Evolutionary conservation across 2,329 filamentous ascomycete genomes (phyloP).

Genomic region (Tolypocladium tropicale): DNA sequence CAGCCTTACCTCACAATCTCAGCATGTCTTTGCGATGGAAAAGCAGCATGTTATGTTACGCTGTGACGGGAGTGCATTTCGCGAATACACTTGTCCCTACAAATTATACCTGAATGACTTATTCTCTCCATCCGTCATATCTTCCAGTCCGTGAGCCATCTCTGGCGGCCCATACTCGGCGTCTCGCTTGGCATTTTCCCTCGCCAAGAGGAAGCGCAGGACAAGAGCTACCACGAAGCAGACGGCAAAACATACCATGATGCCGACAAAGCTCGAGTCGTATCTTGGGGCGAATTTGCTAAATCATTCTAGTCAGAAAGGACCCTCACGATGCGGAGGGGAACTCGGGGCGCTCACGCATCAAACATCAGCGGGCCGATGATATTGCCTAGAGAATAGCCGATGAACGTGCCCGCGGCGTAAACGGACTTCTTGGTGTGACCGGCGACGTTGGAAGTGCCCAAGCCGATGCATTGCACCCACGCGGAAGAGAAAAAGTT

Average conservation of each 20-base stretch:
- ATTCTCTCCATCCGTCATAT: slow-evolving; percentile 23
- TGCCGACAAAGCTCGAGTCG: slow-evolving; percentile 17
- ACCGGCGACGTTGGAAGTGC: no score
- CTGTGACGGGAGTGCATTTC: no score
- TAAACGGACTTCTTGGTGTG: no score
- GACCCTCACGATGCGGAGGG: no score
- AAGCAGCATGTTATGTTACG: no score
- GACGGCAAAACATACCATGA: slow-evolving; percentile 19
- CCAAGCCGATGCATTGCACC: no score
- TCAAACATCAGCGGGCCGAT: slow-evolving; percentile 21
- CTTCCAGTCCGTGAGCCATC: slow-evolving; percentile 24
- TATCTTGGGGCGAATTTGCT: slow-evolving; percentile 20
- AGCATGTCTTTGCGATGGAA: no score
- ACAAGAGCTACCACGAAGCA: slow-evolving; percentile 18
- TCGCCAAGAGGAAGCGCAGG: slow-evolving; percentile 15
- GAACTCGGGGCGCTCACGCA: slow-evolving; percentile 14
- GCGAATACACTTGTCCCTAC: neutral
- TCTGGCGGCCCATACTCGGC: slow-evolving; percentile 17
- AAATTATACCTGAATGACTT: slow-evolving; percentile 11
- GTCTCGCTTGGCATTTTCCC: slow-evolving; percentile 19
- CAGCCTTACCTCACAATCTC: no score
- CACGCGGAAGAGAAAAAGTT: no score
- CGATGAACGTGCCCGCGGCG: slow-evolving; percentile 15
- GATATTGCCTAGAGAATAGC: slow-evolving; percentile 22
- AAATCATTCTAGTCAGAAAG: no score